Conservation (phyloP, 2,329 filamentous ascomycete species). For the Hymenotorrendiella dingleyae region DNA sequence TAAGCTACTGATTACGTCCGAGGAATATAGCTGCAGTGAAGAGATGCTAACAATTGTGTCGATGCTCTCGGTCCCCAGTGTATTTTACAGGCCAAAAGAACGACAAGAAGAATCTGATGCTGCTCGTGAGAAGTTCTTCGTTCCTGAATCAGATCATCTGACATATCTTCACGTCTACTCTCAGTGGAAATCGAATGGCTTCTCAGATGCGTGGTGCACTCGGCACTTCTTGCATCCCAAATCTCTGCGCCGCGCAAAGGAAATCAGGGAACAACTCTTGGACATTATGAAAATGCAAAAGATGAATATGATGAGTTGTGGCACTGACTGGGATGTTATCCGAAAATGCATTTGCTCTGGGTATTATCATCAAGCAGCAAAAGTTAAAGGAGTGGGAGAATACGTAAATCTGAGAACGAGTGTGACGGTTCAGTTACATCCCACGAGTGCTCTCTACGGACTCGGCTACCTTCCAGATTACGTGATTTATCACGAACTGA, state of each 20-base stretch:
- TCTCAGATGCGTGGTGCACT: constrained; percentile 85
- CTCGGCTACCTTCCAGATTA: constrained; percentile 93
- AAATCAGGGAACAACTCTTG: constrained; percentile 86
- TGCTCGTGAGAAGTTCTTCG: constrained; percentile 95
- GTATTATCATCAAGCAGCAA: constrained; percentile 96
- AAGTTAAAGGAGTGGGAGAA: constrained; percentile 92
- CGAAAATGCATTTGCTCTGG: constrained; percentile 95
- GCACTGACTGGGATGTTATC: constrained; percentile 95
- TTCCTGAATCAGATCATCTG: constrained; percentile 93
- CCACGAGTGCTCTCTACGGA: constrained; percentile 88
- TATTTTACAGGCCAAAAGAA: constrained; percentile 96
- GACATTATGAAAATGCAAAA: constrained; percentile 95
- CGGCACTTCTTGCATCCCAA: constrained; percentile 96
- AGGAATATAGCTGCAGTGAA: constrained; percentile 87
- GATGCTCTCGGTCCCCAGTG: constrained; percentile 93
- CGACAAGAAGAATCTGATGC: constrained; percentile 94
- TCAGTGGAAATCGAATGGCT: constrained; percentile 89
- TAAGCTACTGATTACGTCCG: constrained; percentile 88
- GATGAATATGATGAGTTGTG: constrained; percentile 80
- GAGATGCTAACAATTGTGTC: constrained; percentile 98
- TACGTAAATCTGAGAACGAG: constrained; percentile 95
- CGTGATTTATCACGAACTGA: constrained; percentile 95
- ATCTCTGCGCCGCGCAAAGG: constrained; percentile 81
- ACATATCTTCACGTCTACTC: constrained; percentile 94
- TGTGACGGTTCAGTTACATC: constrained; percentile 89